Evolutionary conservation across 2,329 filamentous ascomycete species (phyloP), one percentile per base, ranked within the genome.

Genomic region (Rosellinia necatrix): DNA sequence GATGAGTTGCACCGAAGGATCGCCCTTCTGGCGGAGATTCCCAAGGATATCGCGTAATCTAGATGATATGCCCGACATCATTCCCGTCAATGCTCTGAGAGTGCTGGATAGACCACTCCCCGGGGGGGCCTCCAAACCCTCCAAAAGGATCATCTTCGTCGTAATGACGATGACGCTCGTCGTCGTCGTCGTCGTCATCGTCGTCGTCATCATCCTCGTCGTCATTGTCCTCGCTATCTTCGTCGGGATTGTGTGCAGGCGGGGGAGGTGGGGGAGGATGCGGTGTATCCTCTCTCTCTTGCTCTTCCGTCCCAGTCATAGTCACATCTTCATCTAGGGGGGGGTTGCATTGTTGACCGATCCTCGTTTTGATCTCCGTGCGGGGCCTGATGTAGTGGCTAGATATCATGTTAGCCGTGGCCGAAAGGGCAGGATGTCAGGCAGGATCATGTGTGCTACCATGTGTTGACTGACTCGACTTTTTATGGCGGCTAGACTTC

Each of bases 1-100:
- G 68, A 97, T 92, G 64, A 96, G 80, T 76, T 99, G 96, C 34
- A 94, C 77, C 0, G 92, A 92, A 5, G 88, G 84, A 62, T 97
- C 91, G 42, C 93, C 90, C 70, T 92, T 93, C 66, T 90, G 86
- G 62, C 88, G 87, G 55, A 99, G 77, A 65, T 87, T 90, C 72
- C 76, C 81, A 59, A 93, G 76, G 48, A 92, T 88, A 56, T 91
- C 90, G 53, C 93, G 85, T 46, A 99, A 79, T 62, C 92, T 86
- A 34, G 86, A 82, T 19, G 90, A 88, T 56, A 93, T 86, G 34
- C 92, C 90, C 2, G 90, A 89, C 83, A 97, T 93, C 82, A 96
- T 96, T 61, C 92, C 92, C 49, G 87, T 96, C 63, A 99, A 77
- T 15, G 92, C 92, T 70, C 93, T 83, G 15, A 99, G 81, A 12